Base-by-base conservation (phyloP, 768 basidiomycete species). In the Lentinus tigrinus region DNA sequence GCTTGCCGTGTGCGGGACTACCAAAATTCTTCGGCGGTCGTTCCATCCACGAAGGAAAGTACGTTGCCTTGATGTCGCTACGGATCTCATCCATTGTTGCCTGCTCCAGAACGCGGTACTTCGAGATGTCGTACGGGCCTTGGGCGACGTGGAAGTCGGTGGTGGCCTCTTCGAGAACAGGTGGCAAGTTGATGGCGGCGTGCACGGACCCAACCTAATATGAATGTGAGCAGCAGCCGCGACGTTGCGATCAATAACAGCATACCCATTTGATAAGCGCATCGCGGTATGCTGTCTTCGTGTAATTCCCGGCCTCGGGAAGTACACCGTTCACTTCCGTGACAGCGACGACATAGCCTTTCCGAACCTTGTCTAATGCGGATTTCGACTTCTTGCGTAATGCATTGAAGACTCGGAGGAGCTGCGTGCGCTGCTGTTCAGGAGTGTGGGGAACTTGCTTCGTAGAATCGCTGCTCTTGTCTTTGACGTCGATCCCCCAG, bases 321-420 rank as follows among this genome's bases (percentile, higher is more conserved):
- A 31, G 5, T 4, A 10, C 28, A 31, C 28, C 28, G 28, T 31
- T 31, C 28, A 31, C 5, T 10, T 31, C 28, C 0, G 72, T 75
- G 1, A 70, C 75, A 0, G 79, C 64, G 56, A 68, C 79, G 64
- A 80, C 70, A 53, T 80, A 78, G 36, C 65, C 64, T 55, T 61
- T 24, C 43, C 60, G n/a, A n/a, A n/a, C n/a, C n/a, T n/a, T n/a
- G n/a, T n/a, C n/a, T n/a, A n/a, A n/a, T n/a, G n/a, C n/a, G n/a
- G n/a, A n/a, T n/a, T n/a, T n/a, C n/a, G n/a, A n/a, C n/a, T n/a
- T n/a, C n/a, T n/a, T n/a, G n/a, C n/a, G n/a, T n/a, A n/a, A n/a
- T n/a, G 28, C 28, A 10, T 31, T 31, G 28, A 31, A 31, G 28
- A 31, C 28, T 4, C 28, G 28, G 28, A 31, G 4, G 28, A 31